Percentiles rank a stretch among this genome's conserved stretches.
Conservation (phyloP, 768 basidiomycete species). For the Polyporus arcularius region DNA sequence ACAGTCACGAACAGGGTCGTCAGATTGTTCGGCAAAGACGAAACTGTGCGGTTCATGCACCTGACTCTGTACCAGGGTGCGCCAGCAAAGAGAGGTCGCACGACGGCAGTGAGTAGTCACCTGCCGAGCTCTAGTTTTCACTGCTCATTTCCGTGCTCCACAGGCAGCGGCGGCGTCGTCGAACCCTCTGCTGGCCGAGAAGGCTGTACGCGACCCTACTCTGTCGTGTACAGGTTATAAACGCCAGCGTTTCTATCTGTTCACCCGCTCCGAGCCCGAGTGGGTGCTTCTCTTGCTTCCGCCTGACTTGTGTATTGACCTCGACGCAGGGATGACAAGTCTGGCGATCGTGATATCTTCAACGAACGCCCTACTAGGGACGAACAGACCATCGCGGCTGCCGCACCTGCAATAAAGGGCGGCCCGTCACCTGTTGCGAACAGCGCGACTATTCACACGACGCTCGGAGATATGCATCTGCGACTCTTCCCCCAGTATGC, state of each 20-base stretch:
- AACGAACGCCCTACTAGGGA: constrained; percentile 97
- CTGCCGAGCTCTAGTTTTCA: neutral
- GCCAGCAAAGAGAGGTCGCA: constrained; percentile 82
- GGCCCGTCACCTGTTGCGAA: constrained; percentile 75
- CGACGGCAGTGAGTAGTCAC: constrained; percentile 66
- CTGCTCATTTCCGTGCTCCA: constrained; percentile 10
- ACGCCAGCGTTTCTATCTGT: constrained; percentile 90
- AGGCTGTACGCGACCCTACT: constrained; percentile 83
- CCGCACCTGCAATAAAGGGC: constrained; percentile 47
- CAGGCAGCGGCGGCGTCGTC: constrained; percentile 95
- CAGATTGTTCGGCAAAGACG: constrained; percentile 89
- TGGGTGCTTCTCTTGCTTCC: constrained; percentile 41
- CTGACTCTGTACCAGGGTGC: constrained; percentile 91
- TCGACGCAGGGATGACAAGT: constrained; percentile 71
- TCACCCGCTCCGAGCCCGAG: constrained; percentile 90
- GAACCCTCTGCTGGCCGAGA: constrained; percentile 91
- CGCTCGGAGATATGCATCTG: constrained; percentile 89
- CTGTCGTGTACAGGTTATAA: constrained; percentile 94
- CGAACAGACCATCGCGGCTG: constrained; percentile 84
- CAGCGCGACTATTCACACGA: constrained; percentile 91
- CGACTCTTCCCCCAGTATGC: constrained; percentile 88
- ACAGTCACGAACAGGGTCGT: constrained; percentile 91
- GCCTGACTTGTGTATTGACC: neutral
- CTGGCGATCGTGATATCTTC: constrained; percentile 93
- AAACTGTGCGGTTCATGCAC: constrained; percentile 88